phyloP scores from a whole-genome alignment of 768 basidiomycete species.

The Mycena sanguinolenta region DNA sequence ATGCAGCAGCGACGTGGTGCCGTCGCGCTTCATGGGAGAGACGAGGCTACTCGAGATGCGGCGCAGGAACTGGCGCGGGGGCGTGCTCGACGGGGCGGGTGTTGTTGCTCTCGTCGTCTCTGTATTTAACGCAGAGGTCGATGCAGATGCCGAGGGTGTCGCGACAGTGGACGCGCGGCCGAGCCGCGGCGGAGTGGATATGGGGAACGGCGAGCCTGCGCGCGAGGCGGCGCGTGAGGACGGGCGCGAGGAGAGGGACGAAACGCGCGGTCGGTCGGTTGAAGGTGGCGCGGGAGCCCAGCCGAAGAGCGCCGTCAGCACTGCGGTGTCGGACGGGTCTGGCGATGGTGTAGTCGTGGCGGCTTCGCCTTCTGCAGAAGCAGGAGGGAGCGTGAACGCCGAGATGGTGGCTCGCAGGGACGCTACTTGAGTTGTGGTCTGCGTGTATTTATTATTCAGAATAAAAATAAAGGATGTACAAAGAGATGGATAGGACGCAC shows the following conservation, averaged over 20 bases:
- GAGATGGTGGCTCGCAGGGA: constrained; percentile 63
- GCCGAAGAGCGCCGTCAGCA: constrained; percentile 64
- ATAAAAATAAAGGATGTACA: constrained; percentile 54
- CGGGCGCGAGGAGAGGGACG: constrained; percentile 49
- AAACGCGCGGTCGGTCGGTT: constrained; percentile 45
- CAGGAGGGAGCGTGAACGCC: constrained; percentile 46
- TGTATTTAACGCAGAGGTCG: constrained; percentile 29
- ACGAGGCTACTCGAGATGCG: constrained; percentile 26
- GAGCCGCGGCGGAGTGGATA: constrained; percentile 45
- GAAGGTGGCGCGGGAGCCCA: constrained; percentile 60
- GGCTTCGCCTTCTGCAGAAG: constrained; percentile 34
- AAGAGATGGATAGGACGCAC: constrained; percentile 84
- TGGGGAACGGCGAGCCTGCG: constrained; percentile 45
- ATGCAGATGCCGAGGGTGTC: constrained; percentile 20
- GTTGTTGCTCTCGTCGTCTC: constrained; percentile 6
- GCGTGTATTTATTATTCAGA: not conserved
- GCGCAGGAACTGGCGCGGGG: constrained; percentile 39
- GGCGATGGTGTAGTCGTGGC: constrained; percentile 35
- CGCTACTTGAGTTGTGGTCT: constrained; percentile 73
- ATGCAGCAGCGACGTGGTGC: constrained; percentile 60
- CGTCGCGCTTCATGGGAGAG: constrained; percentile 52
- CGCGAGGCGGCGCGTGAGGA: constrained; percentile 35
- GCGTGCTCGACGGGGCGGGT: constrained; percentile 40
- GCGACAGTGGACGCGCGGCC: constrained; percentile 53
- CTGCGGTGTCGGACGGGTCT: constrained; percentile 54